Base-by-base conservation (phyloP, 116 monocot genomes). In the Dioscorea cayenensis region DNA sequence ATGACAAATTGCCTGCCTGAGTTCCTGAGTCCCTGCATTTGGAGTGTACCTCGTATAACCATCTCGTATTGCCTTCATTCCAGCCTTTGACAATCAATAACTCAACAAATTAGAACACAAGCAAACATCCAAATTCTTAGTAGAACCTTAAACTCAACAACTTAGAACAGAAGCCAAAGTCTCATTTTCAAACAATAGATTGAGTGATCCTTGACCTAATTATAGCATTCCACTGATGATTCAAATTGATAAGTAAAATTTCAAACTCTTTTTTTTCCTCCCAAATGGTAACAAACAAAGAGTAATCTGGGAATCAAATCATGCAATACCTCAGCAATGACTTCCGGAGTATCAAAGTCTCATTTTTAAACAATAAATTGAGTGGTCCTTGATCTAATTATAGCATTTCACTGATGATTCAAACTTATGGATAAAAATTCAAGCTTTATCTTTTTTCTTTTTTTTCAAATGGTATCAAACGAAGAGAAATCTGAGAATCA, bases 11-110 rank as follows among this genome's bases (percentile, higher is more conserved):
- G 96, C 96, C 70, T 87, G 82, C 19, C 90, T 74, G 43, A 96
- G 84, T 75, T 96, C 96, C 76, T 87, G 12, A 36, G 88, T 92
- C 22, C 96, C 96, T 0, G 92, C 87, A 76, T 96, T 96, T 17
- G 96, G 96, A 6, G 92, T 90, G 71, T 92, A 91, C 64, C 82
- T 72, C 14, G 90, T 90, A 65, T 78, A 60, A 16, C 91, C 91
- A 62, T 85, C 76, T 16, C 82, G 84, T 69, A 90, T 90, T 5
- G 92, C 95, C 69, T 80, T 86, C 20, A 92, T 83, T n/a, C 96
- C 96, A 66, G 96, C 95, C 95, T 95, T 32, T 32, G 66, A 63
- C 14, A 7, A 51, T 50, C 20, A 20, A 49, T 25, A 23, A 12
- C 20, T 51, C 50, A 69, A 27, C 5, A 66, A 66, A 28, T 66